Evolutionary conservation across 1,139 yeast genomes (phyloP), one percentile per base, ranked within the genome.

Genomic region (Saccharomycopsis hybrid): DNA sequence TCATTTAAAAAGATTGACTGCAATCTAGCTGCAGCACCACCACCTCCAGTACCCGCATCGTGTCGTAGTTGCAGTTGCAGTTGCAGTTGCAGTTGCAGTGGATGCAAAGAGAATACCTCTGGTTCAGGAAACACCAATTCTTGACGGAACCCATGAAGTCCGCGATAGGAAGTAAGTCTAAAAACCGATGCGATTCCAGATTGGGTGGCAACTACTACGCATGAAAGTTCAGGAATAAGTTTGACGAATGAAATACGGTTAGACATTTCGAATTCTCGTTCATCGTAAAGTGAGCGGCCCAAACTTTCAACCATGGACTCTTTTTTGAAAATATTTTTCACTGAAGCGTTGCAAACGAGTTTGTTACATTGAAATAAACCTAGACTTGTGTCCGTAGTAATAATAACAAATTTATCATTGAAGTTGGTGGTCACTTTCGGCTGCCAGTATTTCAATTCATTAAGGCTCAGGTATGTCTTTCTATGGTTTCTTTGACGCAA

Each of bases 81-180:
- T 18, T 18, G 18, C 18, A 18, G 18, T 18, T 18, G 18, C 18
- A 18, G 18, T 18, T 18, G 18, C 18, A 18, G 18, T 18, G 18
- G 18, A 18, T 18, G 18, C 18, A 18, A 18, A 18, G 18, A 18
- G 18, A 18, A 18, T 18, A 18, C 18, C 1, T 18, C 18, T 18
- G 18, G 18, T 18, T 8, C 25, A n/a, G 68, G 68, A 47, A 81
- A 71, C 1, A 76, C 60, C 55, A 70, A 73, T 58, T 83, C 90
- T 56, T 80, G 85, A 42, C 89, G 65, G 72, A 82, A 68, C 2
- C 80, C 78, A 56, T 67, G 72, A 0, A 82, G 60, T 0, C 87
- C 87, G 31, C 81, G 62, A 59, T 72, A 72, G 46, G 71, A 69
- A 30, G 85, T 80, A 41, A 83, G 60, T 40, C 90, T 62, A 64